phyloP scores from a whole-genome alignment of 108 stramenopile species.

The Skeletonema tropicum region DNA sequence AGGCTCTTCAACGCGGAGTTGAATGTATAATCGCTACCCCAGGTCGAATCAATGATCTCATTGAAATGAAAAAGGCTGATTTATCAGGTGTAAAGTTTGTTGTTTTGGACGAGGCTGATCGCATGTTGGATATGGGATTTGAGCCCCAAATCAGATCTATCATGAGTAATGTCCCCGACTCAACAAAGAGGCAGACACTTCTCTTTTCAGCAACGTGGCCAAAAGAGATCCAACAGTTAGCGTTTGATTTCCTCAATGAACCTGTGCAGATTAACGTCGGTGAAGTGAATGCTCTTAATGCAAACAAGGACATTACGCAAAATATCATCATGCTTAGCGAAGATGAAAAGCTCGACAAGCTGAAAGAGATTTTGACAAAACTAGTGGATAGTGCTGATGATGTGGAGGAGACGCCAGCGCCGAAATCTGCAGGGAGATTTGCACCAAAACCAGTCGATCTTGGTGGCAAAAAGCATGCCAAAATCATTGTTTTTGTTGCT shows the following conservation, averaged over 20 bases:
- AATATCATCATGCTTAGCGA: conserved; percentile 90
- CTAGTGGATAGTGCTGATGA: conserved; percentile 64
- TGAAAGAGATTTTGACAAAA: conserved; percentile 90
- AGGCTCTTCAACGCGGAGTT: conserved; percentile 85
- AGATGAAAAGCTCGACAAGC: conserved; percentile 90
- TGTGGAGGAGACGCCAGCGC: conserved; percentile 35
- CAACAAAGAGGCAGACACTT: conserved; percentile 86
- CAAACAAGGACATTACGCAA: conserved; percentile 95
- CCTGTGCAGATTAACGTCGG: conserved; percentile 98
- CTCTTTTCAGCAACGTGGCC: conserved; percentile 99
- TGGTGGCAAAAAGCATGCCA: conserved; percentile 80
- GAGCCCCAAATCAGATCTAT: conserved; percentile 99
- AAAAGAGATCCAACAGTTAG: conserved; percentile 95
- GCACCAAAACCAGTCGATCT: conserved; percentile 43
- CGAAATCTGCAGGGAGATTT: conserved; percentile 14
- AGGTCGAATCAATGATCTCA: conserved; percentile 95
- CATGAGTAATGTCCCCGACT: conserved; percentile 79
- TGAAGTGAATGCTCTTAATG: conserved; percentile 86
- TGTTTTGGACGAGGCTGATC: conserved; percentile 95
- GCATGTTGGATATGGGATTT: conserved; percentile 98
- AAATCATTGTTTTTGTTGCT: conserved; percentile 90
- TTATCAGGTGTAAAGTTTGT: conserved; percentile 85
- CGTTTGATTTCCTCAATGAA: conserved; percentile 93
- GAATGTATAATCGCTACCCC: conserved; percentile 97
- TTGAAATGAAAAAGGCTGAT: conserved; percentile 93